These are phyloP conservation scores for Vaccinium vitisidaea DNA, from an alignment of 148 eudicot species.

Conservation along the genomic window DNA sequence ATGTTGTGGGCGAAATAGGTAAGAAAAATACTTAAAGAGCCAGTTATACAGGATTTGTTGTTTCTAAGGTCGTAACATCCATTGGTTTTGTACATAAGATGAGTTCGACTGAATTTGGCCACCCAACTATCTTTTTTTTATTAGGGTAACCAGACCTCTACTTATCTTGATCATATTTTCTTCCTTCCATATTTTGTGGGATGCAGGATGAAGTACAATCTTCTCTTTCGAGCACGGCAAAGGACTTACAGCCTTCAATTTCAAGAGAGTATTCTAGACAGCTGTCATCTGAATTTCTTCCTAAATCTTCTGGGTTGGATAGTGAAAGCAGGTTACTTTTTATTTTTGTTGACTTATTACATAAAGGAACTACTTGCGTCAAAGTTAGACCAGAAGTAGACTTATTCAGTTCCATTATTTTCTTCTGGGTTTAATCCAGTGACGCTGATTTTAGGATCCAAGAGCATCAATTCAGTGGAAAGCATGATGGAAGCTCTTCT, in stretches of 20 bases:
- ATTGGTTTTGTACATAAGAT: too few relatives aligned
- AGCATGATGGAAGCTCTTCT: conserved; percentile 32
- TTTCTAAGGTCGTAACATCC: too few relatives aligned
- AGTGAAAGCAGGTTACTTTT: conserved; percentile 51
- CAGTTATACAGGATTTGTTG: too few relatives aligned
- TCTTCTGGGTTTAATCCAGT: not conserved
- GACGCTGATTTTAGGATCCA: conserved; percentile 40
- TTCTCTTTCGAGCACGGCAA: conserved; percentile 28
- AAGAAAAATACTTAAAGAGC: too few relatives aligned
- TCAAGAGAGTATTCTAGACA: conserved; percentile 35
- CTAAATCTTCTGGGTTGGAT: conserved; percentile 29
- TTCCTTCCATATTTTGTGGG: conserved; percentile 12
- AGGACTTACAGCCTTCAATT: conserved; percentile 37
- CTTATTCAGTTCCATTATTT: not conserved
- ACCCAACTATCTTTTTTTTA: not conserved
- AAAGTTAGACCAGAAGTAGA: not conserved
- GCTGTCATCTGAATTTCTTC: conserved; percentile 36
- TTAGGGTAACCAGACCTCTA: not conserved
- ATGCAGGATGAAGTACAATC: conserved; percentile 60
- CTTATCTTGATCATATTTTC: not conserved
- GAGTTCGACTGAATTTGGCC: not conserved
- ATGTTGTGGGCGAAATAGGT: not conserved
- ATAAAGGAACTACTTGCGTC: not conserved
- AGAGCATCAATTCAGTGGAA: conserved; percentile 44
- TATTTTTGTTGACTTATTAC: not conserved